These are phyloP conservation scores for Diddensiella transvaalensis DNA, from an alignment of 805 yeast species.

Conservation along the genomic window DNA sequence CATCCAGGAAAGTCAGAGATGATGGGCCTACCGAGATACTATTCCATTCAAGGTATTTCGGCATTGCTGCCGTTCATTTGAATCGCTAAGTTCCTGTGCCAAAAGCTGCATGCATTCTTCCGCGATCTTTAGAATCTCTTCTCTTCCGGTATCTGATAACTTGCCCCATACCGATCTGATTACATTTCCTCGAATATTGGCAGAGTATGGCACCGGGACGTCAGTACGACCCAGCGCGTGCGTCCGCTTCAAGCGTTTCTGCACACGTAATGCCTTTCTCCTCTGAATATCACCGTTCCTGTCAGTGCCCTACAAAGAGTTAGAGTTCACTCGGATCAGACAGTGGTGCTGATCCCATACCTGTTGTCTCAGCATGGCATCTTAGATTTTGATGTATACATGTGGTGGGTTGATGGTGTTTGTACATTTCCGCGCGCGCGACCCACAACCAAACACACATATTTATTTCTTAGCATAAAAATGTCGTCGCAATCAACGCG, in stretches of 20 bases:
- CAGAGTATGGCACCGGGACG: neutral
- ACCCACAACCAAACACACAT: no score
- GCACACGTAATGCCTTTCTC: no score
- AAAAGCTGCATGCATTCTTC: neutral
- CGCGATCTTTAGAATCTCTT: neutral
- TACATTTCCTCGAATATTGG: neutral
- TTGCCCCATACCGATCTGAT: neutral
- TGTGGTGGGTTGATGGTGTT: no score
- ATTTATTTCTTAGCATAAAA: no score
- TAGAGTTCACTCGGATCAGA: no score
- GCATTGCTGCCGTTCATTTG: conserved; percentile 5
- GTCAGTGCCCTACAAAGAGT: no score
- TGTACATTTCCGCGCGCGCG: no score
- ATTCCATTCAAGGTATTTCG: conserved; percentile 7
- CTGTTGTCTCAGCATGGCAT: no score
- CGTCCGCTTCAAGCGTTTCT: neutral
- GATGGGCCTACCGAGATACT: conserved; percentile 6
- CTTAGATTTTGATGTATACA: no score
- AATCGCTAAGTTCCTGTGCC: conserved; percentile 2
- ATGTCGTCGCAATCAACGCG: neutral
- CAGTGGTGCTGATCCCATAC: no score
- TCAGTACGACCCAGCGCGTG: neutral
- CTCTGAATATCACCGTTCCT: no score
- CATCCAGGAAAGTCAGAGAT: no score
- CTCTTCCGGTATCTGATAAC: neutral